Conservation (phyloP, 2,329 filamentous ascomycete genomes). For the Diaporthe ilicicola region DNA sequence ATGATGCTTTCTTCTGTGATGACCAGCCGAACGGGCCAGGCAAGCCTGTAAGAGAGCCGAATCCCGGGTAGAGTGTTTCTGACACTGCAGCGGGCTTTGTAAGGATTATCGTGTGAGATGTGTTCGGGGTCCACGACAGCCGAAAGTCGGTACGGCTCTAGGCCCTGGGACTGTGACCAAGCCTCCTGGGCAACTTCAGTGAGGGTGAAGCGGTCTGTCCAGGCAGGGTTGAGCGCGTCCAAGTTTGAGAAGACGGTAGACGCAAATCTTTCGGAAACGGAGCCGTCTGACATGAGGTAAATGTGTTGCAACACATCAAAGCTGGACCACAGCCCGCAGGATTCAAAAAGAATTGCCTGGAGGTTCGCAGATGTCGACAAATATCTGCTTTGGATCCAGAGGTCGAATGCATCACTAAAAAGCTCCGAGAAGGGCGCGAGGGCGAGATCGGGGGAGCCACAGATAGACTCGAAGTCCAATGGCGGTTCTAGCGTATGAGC, state of each 20-base stretch:
- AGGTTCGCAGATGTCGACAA: slow-evolving; percentile 73
- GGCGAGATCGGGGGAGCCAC: slow-evolving; percentile 50
- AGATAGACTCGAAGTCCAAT: slow-evolving; percentile 67
- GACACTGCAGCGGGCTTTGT: slow-evolving; percentile 65
- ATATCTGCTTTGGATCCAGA: slow-evolving; percentile 81
- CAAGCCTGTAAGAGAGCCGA: slow-evolving; percentile 73
- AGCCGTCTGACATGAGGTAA: slow-evolving; percentile 81
- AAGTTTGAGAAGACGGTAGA: slow-evolving; percentile 78
- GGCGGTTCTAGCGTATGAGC: slow-evolving; percentile 46
- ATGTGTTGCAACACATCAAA: slow-evolving; percentile 75
- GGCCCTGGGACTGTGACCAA: slow-evolving; percentile 58
- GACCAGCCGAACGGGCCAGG: slow-evolving; percentile 76
- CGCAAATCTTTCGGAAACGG: slow-evolving; percentile 71
- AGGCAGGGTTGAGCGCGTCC: slow-evolving; percentile 66
- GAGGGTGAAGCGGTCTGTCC: slow-evolving; percentile 84
- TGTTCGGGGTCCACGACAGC: slow-evolving; percentile 58
- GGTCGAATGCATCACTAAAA: slow-evolving; percentile 74
- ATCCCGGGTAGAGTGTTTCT: slow-evolving; percentile 68
- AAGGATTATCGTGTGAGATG: slow-evolving; percentile 46
- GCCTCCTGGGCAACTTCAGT: slow-evolving; percentile 80
- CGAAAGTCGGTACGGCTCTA: slow-evolving; percentile 70
- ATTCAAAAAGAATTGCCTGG: slow-evolving; percentile 70
- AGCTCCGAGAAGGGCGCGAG: slow-evolving; percentile 78
- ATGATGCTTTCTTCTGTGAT: slow-evolving; percentile 70
- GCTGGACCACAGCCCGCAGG: slow-evolving; percentile 72